Evolutionary conservation across 208 protist species (phyloP).

Genomic region (Herpetomonas muscarum): DNA sequence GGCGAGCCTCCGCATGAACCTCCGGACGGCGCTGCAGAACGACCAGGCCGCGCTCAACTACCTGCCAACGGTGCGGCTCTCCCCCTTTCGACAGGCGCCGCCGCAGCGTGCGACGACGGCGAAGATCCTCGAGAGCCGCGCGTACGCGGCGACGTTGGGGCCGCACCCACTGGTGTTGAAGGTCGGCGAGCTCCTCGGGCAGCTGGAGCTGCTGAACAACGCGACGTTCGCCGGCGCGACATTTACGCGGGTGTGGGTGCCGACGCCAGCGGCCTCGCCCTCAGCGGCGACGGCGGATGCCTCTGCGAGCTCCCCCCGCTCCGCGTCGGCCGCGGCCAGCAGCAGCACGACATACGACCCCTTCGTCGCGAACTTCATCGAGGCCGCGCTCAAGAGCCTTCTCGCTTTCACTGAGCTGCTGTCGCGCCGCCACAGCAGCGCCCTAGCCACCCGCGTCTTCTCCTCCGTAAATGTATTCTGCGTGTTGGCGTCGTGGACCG

Average conservation of each 20-base stretch:
- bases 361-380: slow-evolving; percentile 25
- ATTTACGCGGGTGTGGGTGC: slow-evolving; percentile 17
- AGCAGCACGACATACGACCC: slow-evolving; percentile 28
- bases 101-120: slow-evolving; percentile 3
- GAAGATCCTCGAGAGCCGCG: slow-evolving; percentile 28
- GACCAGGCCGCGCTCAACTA: slow-evolving; percentile 49
- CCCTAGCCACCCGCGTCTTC: slow-evolving; percentile 57
- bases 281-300: not conserved
- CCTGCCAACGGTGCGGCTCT: slow-evolving; percentile 34
- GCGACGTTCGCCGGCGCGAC: slow-evolving; percentile 34
- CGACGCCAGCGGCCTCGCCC: not conserved
- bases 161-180: slow-evolving; percentile 52
- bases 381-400: slow-evolving; percentile 22
- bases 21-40: slow-evolving; percentile 52
- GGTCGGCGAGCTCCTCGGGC: slow-evolving; percentile 41
- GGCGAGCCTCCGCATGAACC: slow-evolving; percentile 38
- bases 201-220: slow-evolving; percentile 71
- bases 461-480: slow-evolving; percentile 52
- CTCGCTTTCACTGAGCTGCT: slow-evolving; percentile 37
- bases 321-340: not conserved
- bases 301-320: not conserved
- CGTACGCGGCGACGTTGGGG: slow-evolving; percentile 51
- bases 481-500: slow-evolving; percentile 38
- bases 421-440: slow-evolving; percentile 41
- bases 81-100: slow-evolving; percentile 27